Percentiles rank a stretch among this genome's conserved stretches.
Conservation (phyloP, 257 asterid species). For the Jacaranda mimosifolia region DNA sequence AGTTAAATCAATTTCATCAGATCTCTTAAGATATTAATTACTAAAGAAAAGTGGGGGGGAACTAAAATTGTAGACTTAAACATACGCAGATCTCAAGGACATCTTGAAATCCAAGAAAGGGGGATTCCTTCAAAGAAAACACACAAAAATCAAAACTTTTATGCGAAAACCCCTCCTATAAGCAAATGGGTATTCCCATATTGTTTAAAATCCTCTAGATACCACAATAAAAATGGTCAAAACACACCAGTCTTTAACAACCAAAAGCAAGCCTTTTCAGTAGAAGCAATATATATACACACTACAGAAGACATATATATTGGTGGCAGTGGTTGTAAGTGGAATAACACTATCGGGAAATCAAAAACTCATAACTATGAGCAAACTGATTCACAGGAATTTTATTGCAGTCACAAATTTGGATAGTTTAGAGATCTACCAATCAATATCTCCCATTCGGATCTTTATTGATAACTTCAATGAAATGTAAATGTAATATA, state of each 20-base stretch:
- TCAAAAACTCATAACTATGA: no score
- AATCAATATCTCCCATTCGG: no score
- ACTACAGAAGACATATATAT: no score
- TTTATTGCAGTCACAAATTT: no score
- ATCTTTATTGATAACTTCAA: no score
- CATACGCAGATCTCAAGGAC: conserved; percentile 44
- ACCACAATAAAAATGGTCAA: conserved; percentile 39
- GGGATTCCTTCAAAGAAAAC: conserved; percentile 1
- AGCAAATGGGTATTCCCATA: conserved; percentile 36
- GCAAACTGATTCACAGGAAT: no score
- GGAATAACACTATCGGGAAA: no score
- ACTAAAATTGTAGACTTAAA: conserved; percentile 17
- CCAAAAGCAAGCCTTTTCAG: neutral
- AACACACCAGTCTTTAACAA: neutral
- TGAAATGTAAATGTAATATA: no score
- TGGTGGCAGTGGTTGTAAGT: no score
- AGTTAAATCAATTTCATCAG: no score
- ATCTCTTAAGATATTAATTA: neutral
- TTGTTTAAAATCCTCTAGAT: conserved; percentile 38
- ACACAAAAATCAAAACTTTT: conserved; percentile 50
- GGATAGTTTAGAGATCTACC: no score
- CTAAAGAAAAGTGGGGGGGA: neutral
- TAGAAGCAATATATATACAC: neutral
- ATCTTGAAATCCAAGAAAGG: conserved; percentile 11
- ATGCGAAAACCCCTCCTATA: conserved; percentile 29